Percentiles rank a stretch among this genome's conserved stretches.
These are phyloP conservation scores for Vitis hybrid DNA, from an alignment of 177 flowering plant genomes.

Conservation along the genomic window DNA sequence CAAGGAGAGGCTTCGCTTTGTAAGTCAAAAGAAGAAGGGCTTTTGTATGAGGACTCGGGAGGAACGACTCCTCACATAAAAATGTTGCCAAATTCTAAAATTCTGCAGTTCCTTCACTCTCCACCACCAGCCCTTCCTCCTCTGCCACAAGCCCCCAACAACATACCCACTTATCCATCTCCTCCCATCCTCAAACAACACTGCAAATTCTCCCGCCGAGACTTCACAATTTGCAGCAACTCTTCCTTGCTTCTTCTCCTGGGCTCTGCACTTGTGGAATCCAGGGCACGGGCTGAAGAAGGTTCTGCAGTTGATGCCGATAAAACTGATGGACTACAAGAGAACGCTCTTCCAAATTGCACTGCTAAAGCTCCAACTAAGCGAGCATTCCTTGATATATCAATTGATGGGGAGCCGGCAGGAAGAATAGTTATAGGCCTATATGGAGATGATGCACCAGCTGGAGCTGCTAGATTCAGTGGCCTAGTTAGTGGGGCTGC, in stretches of 20 bases:
- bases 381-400: constrained; percentile 72
- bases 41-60: not conserved
- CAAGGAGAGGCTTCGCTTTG: not conserved
- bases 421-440: constrained; percentile 72
- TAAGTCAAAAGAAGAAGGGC: not conserved
- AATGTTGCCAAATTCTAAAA: constrained; percentile 35
- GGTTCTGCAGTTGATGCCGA: not conserved
- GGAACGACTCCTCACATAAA: not conserved
- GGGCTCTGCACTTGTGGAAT: constrained; percentile 28
- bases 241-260: constrained; percentile 44
- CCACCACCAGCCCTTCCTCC: constrained; percentile 14
- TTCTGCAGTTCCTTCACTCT: constrained; percentile 22
- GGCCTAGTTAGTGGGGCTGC: constrained; percentile 68
- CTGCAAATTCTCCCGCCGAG: constrained; percentile 56
- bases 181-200: constrained; percentile 18
- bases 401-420: constrained; percentile 67
- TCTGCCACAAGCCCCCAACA: constrained; percentile 16
- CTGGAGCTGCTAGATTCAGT: constrained; percentile 61
- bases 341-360: constrained; percentile 19
- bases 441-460: constrained; percentile 44
- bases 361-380: constrained; percentile 30
- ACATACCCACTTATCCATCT: constrained; percentile 16
- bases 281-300: constrained; percentile 49
- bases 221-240: constrained; percentile 36
- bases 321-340: constrained; percentile 9